Evolutionary conservation across 208 protist genomes (phyloP).

Genomic region (Phytomonas francai): DNA sequence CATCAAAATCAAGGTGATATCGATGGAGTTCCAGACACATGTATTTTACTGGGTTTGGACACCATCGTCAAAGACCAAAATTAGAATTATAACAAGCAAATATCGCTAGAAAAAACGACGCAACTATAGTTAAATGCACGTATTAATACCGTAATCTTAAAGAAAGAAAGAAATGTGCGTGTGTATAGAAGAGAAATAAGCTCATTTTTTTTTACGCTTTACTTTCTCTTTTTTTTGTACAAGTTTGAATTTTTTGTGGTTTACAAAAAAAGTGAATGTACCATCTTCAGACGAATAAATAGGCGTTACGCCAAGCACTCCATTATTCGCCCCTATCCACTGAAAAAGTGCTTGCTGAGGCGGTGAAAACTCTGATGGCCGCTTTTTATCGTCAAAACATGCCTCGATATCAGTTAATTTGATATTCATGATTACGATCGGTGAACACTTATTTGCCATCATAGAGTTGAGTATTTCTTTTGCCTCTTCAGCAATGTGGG

Average conservation of each 20-base stretch:
- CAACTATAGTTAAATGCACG: neutral
- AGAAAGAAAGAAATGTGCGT: neutral
- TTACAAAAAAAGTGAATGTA: constrained; percentile 38
- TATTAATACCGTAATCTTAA: constrained; percentile 2
- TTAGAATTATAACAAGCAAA: too few species aligned
- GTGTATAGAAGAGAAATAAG: neutral
- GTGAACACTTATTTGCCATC: constrained; percentile 16
- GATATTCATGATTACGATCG: constrained; percentile 30
- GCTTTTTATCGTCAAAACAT: constrained; percentile 23
- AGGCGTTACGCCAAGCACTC: constrained; percentile 22
- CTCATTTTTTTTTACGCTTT: constrained; percentile 18
- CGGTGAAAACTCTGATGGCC: constrained; percentile 7
- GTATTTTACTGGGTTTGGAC: too few species aligned
- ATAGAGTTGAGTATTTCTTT: constrained; percentile 24
- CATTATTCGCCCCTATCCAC: constrained; percentile 36
- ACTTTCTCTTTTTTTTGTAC: constrained; percentile 15
- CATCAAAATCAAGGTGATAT: too few species aligned
- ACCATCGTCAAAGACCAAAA: too few species aligned
- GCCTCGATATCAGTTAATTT: constrained; percentile 21
- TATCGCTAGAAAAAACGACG: too few species aligned
- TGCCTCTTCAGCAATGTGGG: constrained; percentile 17
- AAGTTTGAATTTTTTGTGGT: constrained; percentile 27
- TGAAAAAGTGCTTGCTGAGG: constrained; percentile 18
- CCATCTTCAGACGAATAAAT: constrained; percentile 27
- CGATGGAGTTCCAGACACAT: too few species aligned